Conservation (phyloP, 2,329 filamentous ascomycete genomes). For the Pyrenochaeta sp. region DNA sequence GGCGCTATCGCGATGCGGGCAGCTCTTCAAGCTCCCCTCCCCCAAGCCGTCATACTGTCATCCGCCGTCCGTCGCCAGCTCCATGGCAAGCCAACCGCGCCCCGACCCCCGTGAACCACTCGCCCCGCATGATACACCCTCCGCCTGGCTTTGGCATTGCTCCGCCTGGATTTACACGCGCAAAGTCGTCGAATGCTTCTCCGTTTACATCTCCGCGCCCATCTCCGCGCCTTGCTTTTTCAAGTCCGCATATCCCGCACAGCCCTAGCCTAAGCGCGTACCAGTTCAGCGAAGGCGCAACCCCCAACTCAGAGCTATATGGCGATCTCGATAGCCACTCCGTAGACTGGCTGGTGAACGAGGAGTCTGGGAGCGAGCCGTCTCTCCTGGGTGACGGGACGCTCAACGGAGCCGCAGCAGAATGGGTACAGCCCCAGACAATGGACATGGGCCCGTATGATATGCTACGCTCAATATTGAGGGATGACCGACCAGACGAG, state of each 20-base stretch:
- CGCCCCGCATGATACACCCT: constrained; percentile 80
- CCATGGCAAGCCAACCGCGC: constrained; percentile 84
- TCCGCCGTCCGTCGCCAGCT: constrained; percentile 89
- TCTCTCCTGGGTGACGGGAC: constrained; percentile 73
- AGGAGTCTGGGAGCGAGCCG: constrained; percentile 83
- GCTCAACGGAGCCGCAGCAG: constrained; percentile 81
- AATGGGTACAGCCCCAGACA: constrained; percentile 74
- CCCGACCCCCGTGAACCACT: constrained; percentile 81
- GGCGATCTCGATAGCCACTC: constrained; percentile 93
- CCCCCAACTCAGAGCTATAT: constrained; percentile 83
- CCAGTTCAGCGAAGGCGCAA: constrained; percentile 81
- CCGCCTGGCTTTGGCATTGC: constrained; percentile 79
- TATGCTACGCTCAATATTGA: constrained; percentile 93
- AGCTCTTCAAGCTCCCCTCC: constrained; percentile 77
- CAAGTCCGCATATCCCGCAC: constrained; percentile 89
- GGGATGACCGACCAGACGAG: constrained; percentile 87
- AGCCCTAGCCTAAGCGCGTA: constrained; percentile 95
- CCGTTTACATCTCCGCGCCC: constrained; percentile 94
- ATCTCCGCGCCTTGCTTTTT: constrained; percentile 88
- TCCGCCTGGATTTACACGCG: constrained; percentile 77
- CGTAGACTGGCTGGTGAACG: constrained; percentile 93
- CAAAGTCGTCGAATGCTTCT: constrained; percentile 77
- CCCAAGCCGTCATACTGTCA: constrained; percentile 85
- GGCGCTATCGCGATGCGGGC: constrained; percentile 76
- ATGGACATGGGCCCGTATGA: constrained; percentile 98